Conservation (phyloP, 2,329 filamentous ascomycete genomes). For the Ophidiomyces ophidiicola region DNA sequence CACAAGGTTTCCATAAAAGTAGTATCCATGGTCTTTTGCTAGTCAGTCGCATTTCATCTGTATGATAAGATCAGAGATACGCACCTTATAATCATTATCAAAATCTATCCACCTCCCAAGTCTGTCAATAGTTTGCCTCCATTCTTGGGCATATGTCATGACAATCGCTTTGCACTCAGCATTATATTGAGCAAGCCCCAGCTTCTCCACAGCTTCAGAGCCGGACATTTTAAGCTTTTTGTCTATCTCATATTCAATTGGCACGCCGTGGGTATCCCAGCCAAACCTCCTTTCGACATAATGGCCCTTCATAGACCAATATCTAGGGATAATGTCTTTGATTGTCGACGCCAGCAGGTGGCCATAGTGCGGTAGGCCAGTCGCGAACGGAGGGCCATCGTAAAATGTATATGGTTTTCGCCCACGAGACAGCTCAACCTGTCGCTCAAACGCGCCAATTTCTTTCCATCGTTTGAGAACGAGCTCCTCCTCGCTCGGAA, state of each 20-base stretch:
- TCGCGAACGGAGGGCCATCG: slow-evolving; percentile 72
- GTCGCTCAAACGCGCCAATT: slow-evolving; percentile 79
- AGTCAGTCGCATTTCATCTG: slow-evolving; percentile 8
- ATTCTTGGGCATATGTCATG: slow-evolving; percentile 78
- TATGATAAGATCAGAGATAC: slow-evolving; percentile 4
- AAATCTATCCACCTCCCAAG: slow-evolving; percentile 95
- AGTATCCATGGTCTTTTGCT: slow-evolving; percentile 69
- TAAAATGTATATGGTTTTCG: slow-evolving; percentile 87
- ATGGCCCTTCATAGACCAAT: slow-evolving; percentile 94
- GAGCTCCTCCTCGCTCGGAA: slow-evolving; percentile 79
- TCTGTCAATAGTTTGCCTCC: slow-evolving; percentile 76
- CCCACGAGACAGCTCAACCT: slow-evolving; percentile 75
- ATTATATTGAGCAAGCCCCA: slow-evolving; percentile 84
- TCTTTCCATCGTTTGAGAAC: slow-evolving; percentile 79
- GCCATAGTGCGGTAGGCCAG: slow-evolving; percentile 55
- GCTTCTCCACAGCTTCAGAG: slow-evolving; percentile 70
- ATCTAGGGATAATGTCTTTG: slow-evolving; percentile 91
- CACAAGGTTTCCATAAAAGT: slow-evolving; percentile 91
- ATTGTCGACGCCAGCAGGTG: slow-evolving; percentile 85
- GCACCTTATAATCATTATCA: slow-evolving; percentile 87
- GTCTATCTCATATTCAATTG: slow-evolving; percentile 95
- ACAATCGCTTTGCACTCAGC: slow-evolving; percentile 84
- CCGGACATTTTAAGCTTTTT: slow-evolving; percentile 86
- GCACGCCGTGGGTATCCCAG: slow-evolving; percentile 90
- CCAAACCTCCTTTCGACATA: slow-evolving; percentile 88